Evolutionary conservation across 2,329 filamentous ascomycete genomes (phyloP), one percentile per base, ranked within the genome.

Genomic region (Xylariales sp.): DNA sequence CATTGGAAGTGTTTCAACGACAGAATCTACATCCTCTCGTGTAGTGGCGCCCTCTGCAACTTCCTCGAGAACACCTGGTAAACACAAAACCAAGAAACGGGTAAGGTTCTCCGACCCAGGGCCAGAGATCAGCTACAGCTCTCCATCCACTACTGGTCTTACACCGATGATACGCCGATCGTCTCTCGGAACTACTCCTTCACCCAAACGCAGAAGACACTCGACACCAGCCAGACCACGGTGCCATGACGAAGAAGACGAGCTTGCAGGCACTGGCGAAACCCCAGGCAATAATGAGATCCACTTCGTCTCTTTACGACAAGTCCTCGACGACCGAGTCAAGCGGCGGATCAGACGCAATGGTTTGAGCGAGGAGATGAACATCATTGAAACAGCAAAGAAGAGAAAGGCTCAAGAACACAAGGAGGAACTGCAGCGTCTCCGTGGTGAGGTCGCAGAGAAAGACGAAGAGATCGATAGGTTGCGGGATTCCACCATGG

Each of bases 51-150:
- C 35, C n/a, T 28, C 32, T 18, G 8, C 27, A 8, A 18, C 18
- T 5, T 12, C 31, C 16, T 42, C 48, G 11, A 59, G 48, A 27
- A 63, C 54, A 25, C 61, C 53, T 44, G 59, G 49, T 46, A 60
- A 56, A 38, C 41, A 46, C 12, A 57, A 48, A 19, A 38, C 57
- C 2, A 74, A 68, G 51, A 75, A 73, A 49, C 65, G 66, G 43
- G 76, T 80, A 16, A 73, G 78, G 27, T 80, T 81, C 59, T 82
- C 78, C 0, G 76, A 81, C 29, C 75, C 76, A 7, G 76, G 73
- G 0, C 64, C 66, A 1, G 54, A 61, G 0, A 45, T 61, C 27
- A 44, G 58, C 12, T 44, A 49, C 14, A 45, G 56, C 9, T 42
- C 50, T 25, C 42, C 44, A 15, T 40, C 45, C 8, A 65, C 70